phyloP scores from a whole-genome alignment of 495 filamentous ascomycete species.

The Podospora sp. region DNA sequence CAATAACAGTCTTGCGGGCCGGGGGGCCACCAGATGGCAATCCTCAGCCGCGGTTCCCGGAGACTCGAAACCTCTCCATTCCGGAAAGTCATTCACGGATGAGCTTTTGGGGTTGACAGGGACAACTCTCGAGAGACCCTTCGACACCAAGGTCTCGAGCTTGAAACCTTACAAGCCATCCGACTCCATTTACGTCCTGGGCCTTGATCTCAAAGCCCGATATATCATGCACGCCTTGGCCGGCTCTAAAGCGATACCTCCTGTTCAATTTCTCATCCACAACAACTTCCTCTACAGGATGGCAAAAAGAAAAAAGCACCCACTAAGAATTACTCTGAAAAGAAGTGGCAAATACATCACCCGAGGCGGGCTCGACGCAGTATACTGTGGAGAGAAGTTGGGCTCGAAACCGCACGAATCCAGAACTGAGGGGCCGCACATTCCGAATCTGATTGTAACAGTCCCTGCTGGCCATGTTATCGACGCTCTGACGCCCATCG shows the following conservation, averaged over 20 bases:
- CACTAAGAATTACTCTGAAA: constrained; percentile 27
- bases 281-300: constrained; percentile 9
- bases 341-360: constrained; percentile 15
- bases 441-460: constrained; percentile 78
- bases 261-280: constrained; percentile 36
- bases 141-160: background rate
- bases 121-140: background rate
- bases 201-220: constrained; percentile 50
- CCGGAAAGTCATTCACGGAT: background rate
- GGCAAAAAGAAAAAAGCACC: constrained; percentile 32
- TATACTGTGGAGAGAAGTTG: background rate
- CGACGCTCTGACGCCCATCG: constrained; percentile 58
- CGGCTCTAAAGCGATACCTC: constrained; percentile 32
- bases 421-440: constrained; percentile 42
- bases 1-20: constrained; percentile 54
- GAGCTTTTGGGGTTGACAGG: background rate
- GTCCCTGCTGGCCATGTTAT: constrained; percentile 60
- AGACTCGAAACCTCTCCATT: background rate
- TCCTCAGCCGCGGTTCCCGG: constrained; percentile 12
- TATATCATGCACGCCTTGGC: constrained; percentile 55
- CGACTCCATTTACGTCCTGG: constrained; percentile 56
- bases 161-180: constrained; percentile 18
- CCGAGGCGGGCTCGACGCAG: constrained; percentile 20
- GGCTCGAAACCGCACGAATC: background rate
- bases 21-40: constrained; percentile 48